phyloP scores from a whole-genome alignment of 148 eudicot genomes.

The Rhododendron mucronatum region DNA sequence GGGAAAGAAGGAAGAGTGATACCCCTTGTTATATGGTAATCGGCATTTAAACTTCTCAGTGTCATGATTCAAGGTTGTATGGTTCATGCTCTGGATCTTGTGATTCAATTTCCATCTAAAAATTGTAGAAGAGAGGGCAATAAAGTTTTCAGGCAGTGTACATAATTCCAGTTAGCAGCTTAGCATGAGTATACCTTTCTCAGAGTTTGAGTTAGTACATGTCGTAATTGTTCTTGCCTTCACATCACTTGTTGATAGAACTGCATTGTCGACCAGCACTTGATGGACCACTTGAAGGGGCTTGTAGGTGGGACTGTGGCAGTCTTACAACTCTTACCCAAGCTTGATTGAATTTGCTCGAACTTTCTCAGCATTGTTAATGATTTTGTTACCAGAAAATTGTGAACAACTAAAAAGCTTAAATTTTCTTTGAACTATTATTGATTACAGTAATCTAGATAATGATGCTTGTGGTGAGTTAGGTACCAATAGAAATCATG shows the following conservation, averaged over 20 bases:
- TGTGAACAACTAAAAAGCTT: background rate
- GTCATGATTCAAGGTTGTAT: background rate
- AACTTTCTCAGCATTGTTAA: background rate
- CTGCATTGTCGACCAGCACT: background rate
- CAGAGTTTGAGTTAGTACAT: background rate
- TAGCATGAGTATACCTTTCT: background rate
- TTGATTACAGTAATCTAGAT: background rate
- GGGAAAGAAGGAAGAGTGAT: background rate
- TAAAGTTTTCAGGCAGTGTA: background rate
- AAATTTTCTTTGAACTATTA: background rate
- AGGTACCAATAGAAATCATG: background rate
- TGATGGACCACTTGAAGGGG: background rate
- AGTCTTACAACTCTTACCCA: background rate
- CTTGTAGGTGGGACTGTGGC: background rate
- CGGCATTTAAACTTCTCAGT: background rate
- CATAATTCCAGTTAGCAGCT: background rate
- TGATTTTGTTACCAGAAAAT: background rate
- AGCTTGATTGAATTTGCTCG: background rate
- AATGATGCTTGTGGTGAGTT: background rate
- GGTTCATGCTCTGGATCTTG: background rate
- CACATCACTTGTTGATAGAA: background rate
- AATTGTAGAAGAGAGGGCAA: background rate
- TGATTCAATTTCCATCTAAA: background rate
- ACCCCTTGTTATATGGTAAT: background rate
- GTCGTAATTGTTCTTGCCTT: background rate